Percentiles rank a stretch among this genome's conserved stretches.
phyloP scores from a whole-genome alignment of 441 rosid genomes.

The Croton laevigatus region DNA sequence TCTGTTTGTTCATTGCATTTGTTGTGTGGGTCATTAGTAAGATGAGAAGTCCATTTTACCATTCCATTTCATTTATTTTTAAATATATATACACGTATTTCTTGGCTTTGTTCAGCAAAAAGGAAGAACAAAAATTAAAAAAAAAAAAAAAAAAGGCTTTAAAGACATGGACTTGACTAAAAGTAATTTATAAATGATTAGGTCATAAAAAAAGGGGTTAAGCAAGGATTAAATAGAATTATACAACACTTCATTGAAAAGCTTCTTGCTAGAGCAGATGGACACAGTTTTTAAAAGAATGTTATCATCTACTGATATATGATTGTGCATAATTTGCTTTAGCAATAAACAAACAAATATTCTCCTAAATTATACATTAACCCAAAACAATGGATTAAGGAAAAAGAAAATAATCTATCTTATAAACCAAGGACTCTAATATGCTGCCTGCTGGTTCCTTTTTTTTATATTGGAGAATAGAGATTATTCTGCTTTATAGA shows the following conservation, averaged over 20 bases:
- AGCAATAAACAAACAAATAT: conserved; percentile 4
- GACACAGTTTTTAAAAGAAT: neutral
- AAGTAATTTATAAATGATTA: neutral
- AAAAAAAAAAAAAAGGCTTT: neutral
- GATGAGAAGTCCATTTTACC: conserved; percentile 14
- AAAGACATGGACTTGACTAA: neutral
- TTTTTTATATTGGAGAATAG: too few species aligned
- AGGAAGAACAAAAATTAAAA: too few species aligned
- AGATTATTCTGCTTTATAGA: too few species aligned
- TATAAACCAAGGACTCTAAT: conserved; percentile 17
- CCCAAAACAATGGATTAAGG: conserved; percentile 10
- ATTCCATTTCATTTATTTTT: neutral
- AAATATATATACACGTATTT: too few species aligned
- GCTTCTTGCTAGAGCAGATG: conserved; percentile 18
- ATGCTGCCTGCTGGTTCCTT: too few species aligned
- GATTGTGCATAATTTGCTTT: conserved; percentile 16
- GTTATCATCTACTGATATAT: neutral
- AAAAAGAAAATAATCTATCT: conserved; percentile 9
- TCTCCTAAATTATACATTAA: conserved; percentile 16
- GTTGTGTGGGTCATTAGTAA: conserved; percentile 25
- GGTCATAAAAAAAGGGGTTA: conserved; percentile 13
- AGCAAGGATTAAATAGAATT: conserved; percentile 15
- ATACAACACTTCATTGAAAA: conserved; percentile 26
- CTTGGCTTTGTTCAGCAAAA: neutral
- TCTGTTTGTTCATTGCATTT: conserved; percentile 23